Base-by-base conservation (phyloP, 768 basidiomycete genomes). In the Pseudohyphozyma bogoriensis region DNA sequence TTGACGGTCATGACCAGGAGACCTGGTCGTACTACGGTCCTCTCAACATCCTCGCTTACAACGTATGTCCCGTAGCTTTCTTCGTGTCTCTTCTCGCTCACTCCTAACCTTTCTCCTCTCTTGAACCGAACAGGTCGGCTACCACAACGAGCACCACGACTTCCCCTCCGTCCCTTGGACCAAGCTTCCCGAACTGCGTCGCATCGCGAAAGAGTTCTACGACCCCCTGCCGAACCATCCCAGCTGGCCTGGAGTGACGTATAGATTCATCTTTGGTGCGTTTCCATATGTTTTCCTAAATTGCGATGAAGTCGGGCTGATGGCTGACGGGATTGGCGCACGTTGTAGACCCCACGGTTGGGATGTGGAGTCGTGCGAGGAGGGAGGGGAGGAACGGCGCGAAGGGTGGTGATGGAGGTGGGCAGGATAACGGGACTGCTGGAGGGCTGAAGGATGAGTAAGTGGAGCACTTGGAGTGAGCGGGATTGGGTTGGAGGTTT, bases 81-180 rank as follows among this genome's bases (percentile, higher is more conserved):
- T 39, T 42, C 36, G 45, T 32, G 4, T 44, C 50, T 35, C 15
- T 36, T 20, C 28, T 22, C 1, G n/a, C 3, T 47, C 28, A 16
- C 22, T 32, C 36, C 22, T 3, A 18, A 20, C 53, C 42, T 4
- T 32, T 29, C 10, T 6, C 10, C n/a, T 40, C 22, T n/a, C 36
- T 20, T 9, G 15, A 2, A n/a, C 2, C 40, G 24, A 20, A 22
- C 65, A 90, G 88, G 89, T 96, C 67, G 95, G 95, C 40, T 97
- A 96, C 72, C 95, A 99, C 73, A 96, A 99, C 74, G 95, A 97
- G 70, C 95, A 99, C 74, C 95, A 99, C 75, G 95, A 99, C 75
- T 97, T 99, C 75, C 92, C 95, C 11, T 90, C 90, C 16, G 75
- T 99, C 1, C 81, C 95, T 1, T 99, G 95, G 95, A 96, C 92